These are phyloP conservation scores for Fusarium bulbicola DNA, from an alignment of 2,329 filamentous ascomycete species.

Conservation along the genomic window DNA sequence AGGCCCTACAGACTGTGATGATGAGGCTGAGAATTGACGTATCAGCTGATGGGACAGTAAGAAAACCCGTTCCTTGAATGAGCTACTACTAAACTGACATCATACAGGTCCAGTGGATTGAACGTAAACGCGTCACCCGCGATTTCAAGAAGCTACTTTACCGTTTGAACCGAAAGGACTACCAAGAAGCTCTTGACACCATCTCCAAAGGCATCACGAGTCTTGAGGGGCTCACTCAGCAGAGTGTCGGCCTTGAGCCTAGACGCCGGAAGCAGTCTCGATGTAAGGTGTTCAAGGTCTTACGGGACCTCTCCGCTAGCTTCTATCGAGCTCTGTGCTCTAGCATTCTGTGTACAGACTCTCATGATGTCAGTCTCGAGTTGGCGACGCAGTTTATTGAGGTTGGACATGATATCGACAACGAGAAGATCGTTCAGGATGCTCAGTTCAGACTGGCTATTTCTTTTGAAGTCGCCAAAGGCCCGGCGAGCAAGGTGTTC, in stretches of 20 bases:
- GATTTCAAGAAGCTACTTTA: constrained; percentile 18
- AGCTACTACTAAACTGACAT: accelerated
- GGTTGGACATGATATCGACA: background rate
- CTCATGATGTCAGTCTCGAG: constrained; percentile 5
- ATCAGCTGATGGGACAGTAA: background rate
- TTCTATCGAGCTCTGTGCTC: constrained; percentile 21
- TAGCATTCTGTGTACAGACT: constrained; percentile 4
- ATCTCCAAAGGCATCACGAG: background rate
- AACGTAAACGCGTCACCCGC: background rate
- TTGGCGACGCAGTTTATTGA: background rate
- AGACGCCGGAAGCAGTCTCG: constrained; percentile 12
- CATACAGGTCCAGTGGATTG: constrained; percentile 2
- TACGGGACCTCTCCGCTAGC: constrained; percentile 11
- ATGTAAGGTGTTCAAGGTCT: constrained; percentile 1
- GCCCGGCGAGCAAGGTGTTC: background rate
- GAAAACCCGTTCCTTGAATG: accelerated
- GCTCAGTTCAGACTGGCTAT: constrained; percentile 13
- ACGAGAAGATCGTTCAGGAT: background rate
- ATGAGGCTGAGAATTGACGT: background rate
- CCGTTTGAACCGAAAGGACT: constrained; percentile 7
- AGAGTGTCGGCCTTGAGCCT: constrained; percentile 2
- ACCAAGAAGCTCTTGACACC: background rate
- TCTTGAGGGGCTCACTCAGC: background rate
- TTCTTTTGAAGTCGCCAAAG: constrained; percentile 1
- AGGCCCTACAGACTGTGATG: constrained; percentile 33